Evolutionary conservation across 306 rosid species (phyloP), one percentile per base, ranked within the genome.

Genomic region (Lathyrus sativus): DNA sequence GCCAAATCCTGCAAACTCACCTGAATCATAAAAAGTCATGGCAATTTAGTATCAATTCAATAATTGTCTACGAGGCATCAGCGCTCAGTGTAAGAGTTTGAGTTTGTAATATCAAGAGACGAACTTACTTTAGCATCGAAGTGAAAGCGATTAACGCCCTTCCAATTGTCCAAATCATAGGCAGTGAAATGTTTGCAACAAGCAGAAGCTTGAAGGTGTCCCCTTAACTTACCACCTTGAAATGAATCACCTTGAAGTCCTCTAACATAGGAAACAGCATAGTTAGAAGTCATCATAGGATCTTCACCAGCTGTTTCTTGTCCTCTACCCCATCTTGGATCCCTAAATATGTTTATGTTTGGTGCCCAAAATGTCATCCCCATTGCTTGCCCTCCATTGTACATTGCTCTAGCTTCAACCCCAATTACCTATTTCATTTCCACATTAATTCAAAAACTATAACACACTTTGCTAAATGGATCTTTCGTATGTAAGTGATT

Each of bases 281-380:
- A 93, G 22, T 67, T 78, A 0, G 95, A 86, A 2, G 85, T 66
- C 14, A 90, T 28, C 62, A 74, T 2, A 11, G 99, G 99, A 39
- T 93, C 99, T 78, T 93, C 99, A 9, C 99, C 99, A 1, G 97
- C 87, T 3, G 99, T 93, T 62, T 93, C 99, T 73, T 93, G 97
- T 11, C 99, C 99, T 78, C 99, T 82, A 0, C 99, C 97, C 99
- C 97, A 93, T 73, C 99, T 78, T 1, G 97, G 99, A 39, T 93
- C 99, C 56, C 99, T 90, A 38, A 85, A 93, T 11, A 93, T 85
- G 82, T 93, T 93, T 0, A 93, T 90, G 58, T 93, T 93, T 0
- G 99, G 99, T 17, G 99, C 92, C 99, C 97, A 93, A 55, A 93
- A 93, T 4, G 97, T 93, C 87, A 93, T 80, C 22, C 99, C 99